Conservation (phyloP, 2,329 filamentous ascomycete species). For the Colletotrichum paranaense region DNA sequence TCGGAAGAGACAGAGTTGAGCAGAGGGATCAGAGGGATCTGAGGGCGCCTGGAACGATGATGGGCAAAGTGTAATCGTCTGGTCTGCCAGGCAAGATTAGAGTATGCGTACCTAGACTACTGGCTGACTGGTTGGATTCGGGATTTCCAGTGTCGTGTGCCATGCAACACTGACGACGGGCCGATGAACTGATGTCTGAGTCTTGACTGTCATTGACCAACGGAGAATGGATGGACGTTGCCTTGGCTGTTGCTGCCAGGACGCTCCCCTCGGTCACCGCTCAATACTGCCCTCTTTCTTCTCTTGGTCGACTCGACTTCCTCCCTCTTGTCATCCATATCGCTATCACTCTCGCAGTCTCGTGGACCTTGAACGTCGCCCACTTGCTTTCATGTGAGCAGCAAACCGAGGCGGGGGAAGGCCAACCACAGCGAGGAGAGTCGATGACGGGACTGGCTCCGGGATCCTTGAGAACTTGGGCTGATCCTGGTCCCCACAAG, state of each 20-base stretch:
- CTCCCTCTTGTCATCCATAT: too few relatives aligned
- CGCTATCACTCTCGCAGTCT: background rate
- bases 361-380: background rate
- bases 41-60: background rate
- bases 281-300: background rate
- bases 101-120: too few relatives aligned
- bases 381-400: background rate
- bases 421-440: constrained; percentile 12
- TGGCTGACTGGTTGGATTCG: background rate
- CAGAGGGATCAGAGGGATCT: background rate
- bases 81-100: background rate
- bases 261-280: background rate
- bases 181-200: background rate
- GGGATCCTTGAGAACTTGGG: background rate
- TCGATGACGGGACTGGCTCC: constrained; percentile 32
- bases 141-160: background rate
- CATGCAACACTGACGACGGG: background rate
- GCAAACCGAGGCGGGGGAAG: background rate
- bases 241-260: background rate
- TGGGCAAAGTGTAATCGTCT: constrained; percentile 2
- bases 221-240: background rate
- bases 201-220: background rate
- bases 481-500: background rate
- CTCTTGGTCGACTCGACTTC: background rate
- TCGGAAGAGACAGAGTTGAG: background rate